Evolutionary conservation across 805 yeast genomes (phyloP).

Genomic region (Candida methanosorbosa): DNA sequence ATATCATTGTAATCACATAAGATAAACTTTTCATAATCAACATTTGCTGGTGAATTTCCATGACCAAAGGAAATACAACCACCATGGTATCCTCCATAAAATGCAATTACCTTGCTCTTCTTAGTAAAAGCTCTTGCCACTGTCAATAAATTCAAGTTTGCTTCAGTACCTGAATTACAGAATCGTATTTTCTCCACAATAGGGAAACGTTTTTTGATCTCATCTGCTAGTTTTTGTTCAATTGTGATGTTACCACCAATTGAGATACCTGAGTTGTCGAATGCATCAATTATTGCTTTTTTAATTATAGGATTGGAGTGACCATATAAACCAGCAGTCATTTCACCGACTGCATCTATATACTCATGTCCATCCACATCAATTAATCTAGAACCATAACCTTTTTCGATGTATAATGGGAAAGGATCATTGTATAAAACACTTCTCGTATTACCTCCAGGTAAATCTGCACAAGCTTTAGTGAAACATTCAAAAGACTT

Average conservation of each 20-base stretch:
- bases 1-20: constrained; percentile 4
- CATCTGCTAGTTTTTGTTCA: constrained; percentile 4
- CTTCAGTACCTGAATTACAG: constrained; percentile 10
- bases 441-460: constrained; percentile 9
- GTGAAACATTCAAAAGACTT: constrained; percentile 1
- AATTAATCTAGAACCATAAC: constrained; percentile 1
- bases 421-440: constrained; percentile 7
- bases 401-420: constrained; percentile 4
- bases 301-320: constrained; percentile 8
- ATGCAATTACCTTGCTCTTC: constrained; percentile 5
- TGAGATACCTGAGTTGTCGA: constrained; percentile 4
- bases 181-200: constrained; percentile 4
- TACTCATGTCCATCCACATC: constrained; percentile 8
- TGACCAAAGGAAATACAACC: constrained; percentile 5
- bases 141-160: constrained; percentile 5
- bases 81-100: constrained; percentile 8
- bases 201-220: constrained; percentile 4
- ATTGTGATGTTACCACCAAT: constrained; percentile 5
- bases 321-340: constrained; percentile 10
- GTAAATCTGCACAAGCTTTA: constrained; percentile 2
- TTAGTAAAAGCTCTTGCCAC: constrained; percentile 7
- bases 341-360: constrained; percentile 8
- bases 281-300: constrained; percentile 3
- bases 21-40: constrained; percentile 2
- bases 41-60: constrained; percentile 2